Evolutionary conservation across 768 basidiomycete genomes (phyloP), one percentile per base, ranked within the genome.

Genomic region (Hericium alpestre): DNA sequence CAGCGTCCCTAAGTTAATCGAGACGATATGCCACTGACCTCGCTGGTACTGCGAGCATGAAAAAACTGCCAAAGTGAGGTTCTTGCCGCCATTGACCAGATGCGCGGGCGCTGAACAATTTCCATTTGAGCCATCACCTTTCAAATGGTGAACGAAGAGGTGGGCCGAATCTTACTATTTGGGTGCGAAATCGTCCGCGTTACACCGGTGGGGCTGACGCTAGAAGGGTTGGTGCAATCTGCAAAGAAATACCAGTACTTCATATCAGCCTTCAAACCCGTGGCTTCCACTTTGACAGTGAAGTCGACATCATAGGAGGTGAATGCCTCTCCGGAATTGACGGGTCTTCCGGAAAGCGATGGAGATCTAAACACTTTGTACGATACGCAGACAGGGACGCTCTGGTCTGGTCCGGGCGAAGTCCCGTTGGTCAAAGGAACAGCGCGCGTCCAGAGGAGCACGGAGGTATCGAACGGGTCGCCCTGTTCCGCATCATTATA

Each of bases 261-360:
- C 0, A 76, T 79, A 60, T 81, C 80, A 0, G 82, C 71, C 43
- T 71, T 61, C 52, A 84, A 65, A 2, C 72, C 72, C 0, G 68
- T 73, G 1, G 81, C 80, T 60, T 83, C 82, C 16, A 83, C 76
- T 65, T 83, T 83, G 60, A 81, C 72, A 0, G 81, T 82, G 65
- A 73, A 82, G 63, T 82, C 80, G 40, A 83, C 78, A 56, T 84
- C 82, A 54, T 77, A 76, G 55, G 63, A 74, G 0, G 80, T 80
- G 65, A 79, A 81, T 0, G 76, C 80, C 58, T 79, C 69, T 12
- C 76, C 79, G 9, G 73, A 70, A 58, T 76, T 70, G 39, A 76
- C 62, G 0, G 71, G 64, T 15, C 63, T 61, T 2, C 73, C 73
- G 11, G 70, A 62, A 38, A 77, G 65, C 47, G 65, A 65, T 5